Evolutionary conservation across 495 filamentous ascomycete species (phyloP), one percentile per base, ranked within the genome.

Genomic region (Aspergillus saccharolyticus): DNA sequence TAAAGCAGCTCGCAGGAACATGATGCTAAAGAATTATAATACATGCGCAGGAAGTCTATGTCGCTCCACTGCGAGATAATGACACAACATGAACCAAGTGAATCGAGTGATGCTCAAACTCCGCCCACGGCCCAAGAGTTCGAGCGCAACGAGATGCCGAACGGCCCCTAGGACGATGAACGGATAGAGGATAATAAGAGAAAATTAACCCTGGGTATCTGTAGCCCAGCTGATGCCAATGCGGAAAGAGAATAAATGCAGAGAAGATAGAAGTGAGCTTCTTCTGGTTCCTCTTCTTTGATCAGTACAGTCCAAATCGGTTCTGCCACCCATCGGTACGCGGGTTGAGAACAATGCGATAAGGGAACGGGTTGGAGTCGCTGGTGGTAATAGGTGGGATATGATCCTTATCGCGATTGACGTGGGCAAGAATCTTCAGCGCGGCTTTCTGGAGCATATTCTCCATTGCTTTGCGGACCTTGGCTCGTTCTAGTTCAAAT

Each of bases 381-480:
- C 84, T 92, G 8, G 89, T 93, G 21, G 91, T 97, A 56, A 98
- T 97, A 48, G 94, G 95, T 25, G 94, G 94, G 64, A 98, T 96
- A 73, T 98, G 94, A 66, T 96, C 90, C 70, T 95, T 96, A 63
- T 96, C 88, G 14, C 80, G 72, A 70, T 96, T 96, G 58, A 89
- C 94, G 28, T 85, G 85, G 47, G 82, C 84, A 19, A 97, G 80
- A 60, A 96, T 91, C 68, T 96, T 96, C 76, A 96, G 80, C 45
- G 90, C 85, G 3, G 91, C 86, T 56, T 89, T 89, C 28, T 90
- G 85, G 33, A 98, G 83, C 60, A 88, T 90, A 42, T 86, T 87
- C 57, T 89, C 89, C 84, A 96, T 96, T 22, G 90, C 90, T 58
- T 82, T 85, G 64, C 91, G 86, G 56, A 94, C 89, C 71, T 95